These are phyloP conservation scores for Purpureocillium takamizusanense DNA, from an alignment of 2,329 filamentous ascomycete species.

Conservation along the genomic window DNA sequence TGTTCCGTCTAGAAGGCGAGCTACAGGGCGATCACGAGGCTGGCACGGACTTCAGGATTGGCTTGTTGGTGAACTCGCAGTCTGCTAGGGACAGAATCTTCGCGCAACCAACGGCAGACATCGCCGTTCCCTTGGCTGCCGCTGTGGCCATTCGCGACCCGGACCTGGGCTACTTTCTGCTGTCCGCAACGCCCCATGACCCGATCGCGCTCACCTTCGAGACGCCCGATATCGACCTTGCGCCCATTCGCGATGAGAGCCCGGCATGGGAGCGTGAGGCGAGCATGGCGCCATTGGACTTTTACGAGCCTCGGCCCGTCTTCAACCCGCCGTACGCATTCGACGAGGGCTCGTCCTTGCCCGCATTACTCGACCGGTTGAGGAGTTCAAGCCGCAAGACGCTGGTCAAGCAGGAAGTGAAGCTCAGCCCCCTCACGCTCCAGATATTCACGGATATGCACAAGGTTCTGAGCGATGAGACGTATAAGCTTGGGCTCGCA, in stretches of 20 bases:
- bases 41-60: slow-evolving; percentile 53
- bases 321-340: slow-evolving; percentile 57
- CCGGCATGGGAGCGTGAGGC: slow-evolving; percentile 31
- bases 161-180: slow-evolving; percentile 54
- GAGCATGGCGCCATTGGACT: slow-evolving; percentile 36
- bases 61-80: slow-evolving; percentile 49
- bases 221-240: slow-evolving; percentile 41
- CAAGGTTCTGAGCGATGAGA: slow-evolving; percentile 61
- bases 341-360: slow-evolving; percentile 46
- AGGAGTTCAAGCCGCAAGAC: slow-evolving; percentile 52
- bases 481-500: slow-evolving; percentile 56
- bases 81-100: slow-evolving; percentile 50
- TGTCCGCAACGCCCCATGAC: slow-evolving; percentile 50
- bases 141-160: slow-evolving; percentile 47
- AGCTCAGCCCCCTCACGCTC: slow-evolving; percentile 61
- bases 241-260: slow-evolving; percentile 32
- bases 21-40: slow-evolving; percentile 45
- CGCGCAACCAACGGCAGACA: slow-evolving; percentile 39
- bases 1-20: slow-evolving; percentile 55
- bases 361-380: slow-evolving; percentile 44
- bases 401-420: slow-evolving; percentile 56
- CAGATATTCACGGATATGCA: slow-evolving; percentile 66
- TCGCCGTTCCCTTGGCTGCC: slow-evolving; percentile 41
- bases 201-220: slow-evolving; percentile 53
- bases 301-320: slow-evolving; percentile 55